Evolutionary conservation across 192 early-diverging fungal species (phyloP).

Genomic region (Fimicolochytrium jonesii): DNA sequence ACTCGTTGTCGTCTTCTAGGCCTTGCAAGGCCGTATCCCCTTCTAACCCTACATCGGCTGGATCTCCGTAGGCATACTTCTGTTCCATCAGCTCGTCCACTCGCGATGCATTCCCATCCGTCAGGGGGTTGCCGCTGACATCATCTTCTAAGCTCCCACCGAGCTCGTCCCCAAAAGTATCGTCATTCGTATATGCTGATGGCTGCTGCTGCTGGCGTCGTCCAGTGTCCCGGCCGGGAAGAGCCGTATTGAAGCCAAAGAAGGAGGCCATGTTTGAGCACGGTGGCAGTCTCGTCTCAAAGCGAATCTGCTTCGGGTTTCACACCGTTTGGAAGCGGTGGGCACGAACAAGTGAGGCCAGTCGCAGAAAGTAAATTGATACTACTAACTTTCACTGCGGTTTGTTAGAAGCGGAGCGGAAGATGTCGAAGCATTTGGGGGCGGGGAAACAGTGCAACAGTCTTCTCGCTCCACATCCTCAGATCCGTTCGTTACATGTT

Average conservation of each 20-base stretch:
- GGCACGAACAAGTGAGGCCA: too few relatives aligned
- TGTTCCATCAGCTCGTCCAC: conserved; percentile 43
- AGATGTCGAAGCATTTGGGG: too few relatives aligned
- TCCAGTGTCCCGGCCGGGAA: conserved; percentile 7
- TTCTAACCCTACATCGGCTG: conserved; percentile 18
- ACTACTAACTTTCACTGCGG: too few relatives aligned
- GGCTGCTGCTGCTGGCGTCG: not conserved
- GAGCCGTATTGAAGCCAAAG: conserved; percentile 39
- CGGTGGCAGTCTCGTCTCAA: too few relatives aligned
- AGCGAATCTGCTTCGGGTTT: too few relatives aligned
- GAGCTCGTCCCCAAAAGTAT: conserved; percentile 14
- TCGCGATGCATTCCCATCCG: conserved; percentile 11
- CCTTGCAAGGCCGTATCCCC: conserved; percentile 16
- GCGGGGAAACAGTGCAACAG: too few relatives aligned
- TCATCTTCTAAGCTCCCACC: conserved; percentile 11
- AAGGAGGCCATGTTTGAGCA: conserved; percentile 22
- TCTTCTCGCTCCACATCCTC: too few relatives aligned
- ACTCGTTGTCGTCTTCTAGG: conserved; percentile 35
- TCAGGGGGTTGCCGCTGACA: not conserved
- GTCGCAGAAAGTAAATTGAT: too few relatives aligned
- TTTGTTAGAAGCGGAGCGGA: too few relatives aligned
- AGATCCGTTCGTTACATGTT: too few relatives aligned
- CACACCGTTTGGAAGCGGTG: too few relatives aligned
- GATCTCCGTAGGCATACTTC: conserved; percentile 33
- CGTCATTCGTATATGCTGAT: not conserved